Conservation (phyloP, 2,329 filamentous ascomycete genomes). For the Hypocreales sp. region DNA sequence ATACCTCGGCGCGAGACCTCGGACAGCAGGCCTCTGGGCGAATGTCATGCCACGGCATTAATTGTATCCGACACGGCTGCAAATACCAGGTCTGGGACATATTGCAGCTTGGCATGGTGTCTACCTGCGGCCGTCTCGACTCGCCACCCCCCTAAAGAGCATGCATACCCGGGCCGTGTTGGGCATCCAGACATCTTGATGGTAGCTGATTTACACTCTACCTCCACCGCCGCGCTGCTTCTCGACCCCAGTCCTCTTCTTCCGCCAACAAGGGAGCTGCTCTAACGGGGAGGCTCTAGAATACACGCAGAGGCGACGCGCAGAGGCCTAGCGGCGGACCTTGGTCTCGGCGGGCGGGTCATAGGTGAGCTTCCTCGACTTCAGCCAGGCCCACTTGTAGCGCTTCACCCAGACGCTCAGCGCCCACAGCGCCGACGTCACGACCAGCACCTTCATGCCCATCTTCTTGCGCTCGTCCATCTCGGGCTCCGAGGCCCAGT, state of each 20-base stretch:
- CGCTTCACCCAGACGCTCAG: constrained; percentile 96
- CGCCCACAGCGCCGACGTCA: constrained; percentile 65
- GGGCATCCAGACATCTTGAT: constrained; percentile 2
- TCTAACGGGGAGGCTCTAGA: constrained; percentile 26
- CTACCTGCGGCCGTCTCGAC: too few relatives aligned
- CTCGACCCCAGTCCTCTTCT: constrained; percentile 16
- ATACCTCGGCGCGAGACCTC: too few relatives aligned
- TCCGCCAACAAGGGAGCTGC: constrained; percentile 26
- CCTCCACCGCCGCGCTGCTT: constrained; percentile 16
- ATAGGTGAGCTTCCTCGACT: constrained; percentile 88
- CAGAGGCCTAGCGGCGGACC: constrained; percentile 26
- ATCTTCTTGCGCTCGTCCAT: constrained; percentile 99
- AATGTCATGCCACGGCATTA: too few relatives aligned
- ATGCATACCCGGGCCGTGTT: too few relatives aligned
- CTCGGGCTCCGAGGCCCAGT: constrained; percentile 98
- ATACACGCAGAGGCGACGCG: constrained; percentile 21
- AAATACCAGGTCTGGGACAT: too few relatives aligned
- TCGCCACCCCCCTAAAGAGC: too few relatives aligned
- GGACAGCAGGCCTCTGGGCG: too few relatives aligned
- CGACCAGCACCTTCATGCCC: constrained; percentile 89
- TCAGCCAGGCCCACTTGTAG: constrained; percentile 97
- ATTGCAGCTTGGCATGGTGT: too few relatives aligned
- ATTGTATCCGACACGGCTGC: too few relatives aligned
- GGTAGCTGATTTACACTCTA: constrained; percentile 36
- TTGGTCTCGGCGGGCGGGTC: constrained; percentile 51